Evolutionary conservation across 1,284 basidiomycete genomes (phyloP).

Genomic region (Cutaneotrichosporon cutaneum): DNA sequence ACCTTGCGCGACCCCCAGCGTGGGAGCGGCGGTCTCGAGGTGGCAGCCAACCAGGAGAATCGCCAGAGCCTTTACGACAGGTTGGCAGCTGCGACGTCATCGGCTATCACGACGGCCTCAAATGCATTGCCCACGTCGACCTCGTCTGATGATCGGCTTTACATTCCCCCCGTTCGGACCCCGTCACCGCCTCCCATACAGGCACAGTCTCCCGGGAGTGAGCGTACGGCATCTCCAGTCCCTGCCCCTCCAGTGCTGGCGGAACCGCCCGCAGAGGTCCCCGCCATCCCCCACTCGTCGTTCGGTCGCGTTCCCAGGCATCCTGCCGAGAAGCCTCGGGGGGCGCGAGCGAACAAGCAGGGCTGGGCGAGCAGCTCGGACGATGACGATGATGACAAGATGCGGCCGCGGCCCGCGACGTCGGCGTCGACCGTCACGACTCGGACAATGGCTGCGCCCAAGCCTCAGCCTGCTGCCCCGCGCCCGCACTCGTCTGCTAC

Average conservation of each 20-base stretch:
- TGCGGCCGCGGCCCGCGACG: slow-evolving; percentile 6
- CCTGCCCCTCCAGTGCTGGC: slow-evolving; percentile 17
- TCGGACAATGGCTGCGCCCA: not conserved
- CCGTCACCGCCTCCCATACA: slow-evolving; percentile 12
- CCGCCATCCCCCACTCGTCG: slow-evolving; percentile 22
- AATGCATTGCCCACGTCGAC: not conserved
- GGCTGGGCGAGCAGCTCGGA: slow-evolving; percentile 29
- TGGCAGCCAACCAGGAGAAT: slow-evolving; percentile 6
- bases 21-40: not conserved
- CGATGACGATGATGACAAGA: slow-evolving; percentile 19
- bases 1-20: slow-evolving; percentile 10
- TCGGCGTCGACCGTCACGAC: slow-evolving; percentile 2
- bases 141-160: slow-evolving; percentile 8
- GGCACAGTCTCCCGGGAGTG: slow-evolving; percentile 14
- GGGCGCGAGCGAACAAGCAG: not conserved
- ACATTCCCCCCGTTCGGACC: slow-evolving; percentile 17
- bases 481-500: slow-evolving; percentile 1
- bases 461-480: not conserved
- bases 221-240: slow-evolving; percentile 22
- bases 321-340: slow-evolving; percentile 9
- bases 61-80: slow-evolving; percentile 22
- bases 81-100: slow-evolving; percentile 13
- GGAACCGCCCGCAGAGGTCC: slow-evolving; percentile 13
- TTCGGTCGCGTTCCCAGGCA: slow-evolving; percentile 20
- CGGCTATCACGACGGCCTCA: slow-evolving; percentile 7